Evolutionary conservation across 2,329 filamentous ascomycete species (phyloP).

Genomic region (Aspergillus pseudoglaucus): DNA sequence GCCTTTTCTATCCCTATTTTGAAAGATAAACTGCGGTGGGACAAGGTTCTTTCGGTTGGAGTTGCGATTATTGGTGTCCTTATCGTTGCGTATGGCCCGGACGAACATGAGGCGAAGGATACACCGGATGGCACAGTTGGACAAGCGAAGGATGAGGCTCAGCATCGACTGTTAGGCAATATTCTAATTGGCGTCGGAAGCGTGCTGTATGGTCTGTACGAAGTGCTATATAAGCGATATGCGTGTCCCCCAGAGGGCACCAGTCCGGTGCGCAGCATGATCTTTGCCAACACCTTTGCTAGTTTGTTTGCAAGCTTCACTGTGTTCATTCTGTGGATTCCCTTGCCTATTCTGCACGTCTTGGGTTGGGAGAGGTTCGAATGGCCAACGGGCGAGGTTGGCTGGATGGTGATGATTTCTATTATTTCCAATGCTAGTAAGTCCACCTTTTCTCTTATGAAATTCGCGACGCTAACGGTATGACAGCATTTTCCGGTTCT

Average conservation of each 20-base stretch:
- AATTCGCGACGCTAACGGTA: not conserved
- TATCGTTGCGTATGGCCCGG: constrained; percentile 83
- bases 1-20: constrained; percentile 89
- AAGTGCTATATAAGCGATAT: constrained; percentile 89
- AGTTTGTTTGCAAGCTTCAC: constrained; percentile 84
- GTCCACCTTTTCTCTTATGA: constrained; percentile 19
- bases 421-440: constrained; percentile 76
- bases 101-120: constrained; percentile 52
- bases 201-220: constrained; percentile 92
- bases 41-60: constrained; percentile 79
- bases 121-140: constrained; percentile 20
- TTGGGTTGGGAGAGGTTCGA: constrained; percentile 75
- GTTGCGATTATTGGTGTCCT: constrained; percentile 86
- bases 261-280: constrained; percentile 77
- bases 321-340: constrained; percentile 81
- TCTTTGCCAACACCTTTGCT: constrained; percentile 91
- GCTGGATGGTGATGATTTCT: constrained; percentile 71
- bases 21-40: constrained; percentile 72
- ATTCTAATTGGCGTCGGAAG: constrained; percentile 85
- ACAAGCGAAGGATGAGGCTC: constrained; percentile 48
- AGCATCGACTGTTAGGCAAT: constrained; percentile 73
- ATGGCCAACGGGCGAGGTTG: constrained; percentile 69
- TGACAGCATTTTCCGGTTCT: constrained; percentile 70
- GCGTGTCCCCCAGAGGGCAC: constrained; percentile 90
- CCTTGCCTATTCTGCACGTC: constrained; percentile 74